Conservation (phyloP, 805 yeast genomes). For the Jamesozyma rosinii region DNA sequence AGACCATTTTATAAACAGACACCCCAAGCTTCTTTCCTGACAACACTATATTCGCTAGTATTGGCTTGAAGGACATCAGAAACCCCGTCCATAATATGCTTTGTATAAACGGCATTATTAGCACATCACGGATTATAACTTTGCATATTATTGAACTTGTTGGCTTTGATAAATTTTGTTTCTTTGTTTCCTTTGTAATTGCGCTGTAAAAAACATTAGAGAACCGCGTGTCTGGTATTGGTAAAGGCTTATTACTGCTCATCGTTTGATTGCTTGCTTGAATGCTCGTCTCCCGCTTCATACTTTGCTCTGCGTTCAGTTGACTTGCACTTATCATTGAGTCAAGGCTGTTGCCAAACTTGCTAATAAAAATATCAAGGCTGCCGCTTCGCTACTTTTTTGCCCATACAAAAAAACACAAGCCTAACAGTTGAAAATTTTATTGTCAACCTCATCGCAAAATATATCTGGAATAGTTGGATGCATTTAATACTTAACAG, state of each 20-base stretch:
- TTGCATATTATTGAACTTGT: constrained; percentile 20
- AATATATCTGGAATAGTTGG: too few species aligned
- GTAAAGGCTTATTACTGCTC: constrained; percentile 1
- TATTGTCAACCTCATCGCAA: too few species aligned
- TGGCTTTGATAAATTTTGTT: constrained; percentile 10
- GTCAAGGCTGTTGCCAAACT: too few species aligned
- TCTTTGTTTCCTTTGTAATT: constrained; percentile 22
- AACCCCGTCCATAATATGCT: constrained; percentile 40
- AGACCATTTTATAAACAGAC: neutral
- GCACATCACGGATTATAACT: constrained; percentile 43
- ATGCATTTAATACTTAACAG: too few species aligned
- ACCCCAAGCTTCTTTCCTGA: neutral
- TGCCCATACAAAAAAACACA: too few species aligned
- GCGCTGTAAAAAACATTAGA: constrained; percentile 49
- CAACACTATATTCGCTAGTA: constrained; percentile 14
- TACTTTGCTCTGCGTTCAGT: too few species aligned
- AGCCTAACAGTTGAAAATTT: too few species aligned
- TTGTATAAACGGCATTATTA: constrained; percentile 46
- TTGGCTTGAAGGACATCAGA: constrained; percentile 34
- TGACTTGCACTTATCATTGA: too few species aligned
- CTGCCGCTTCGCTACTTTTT: too few species aligned
- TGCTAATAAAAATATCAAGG: too few species aligned
- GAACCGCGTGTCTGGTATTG: constrained; percentile 57
- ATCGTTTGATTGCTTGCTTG: neutral
- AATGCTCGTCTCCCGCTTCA: too few species aligned